phyloP scores from a whole-genome alignment of 805 yeast genomes.

The Kluyveromyces aestuarii region DNA sequence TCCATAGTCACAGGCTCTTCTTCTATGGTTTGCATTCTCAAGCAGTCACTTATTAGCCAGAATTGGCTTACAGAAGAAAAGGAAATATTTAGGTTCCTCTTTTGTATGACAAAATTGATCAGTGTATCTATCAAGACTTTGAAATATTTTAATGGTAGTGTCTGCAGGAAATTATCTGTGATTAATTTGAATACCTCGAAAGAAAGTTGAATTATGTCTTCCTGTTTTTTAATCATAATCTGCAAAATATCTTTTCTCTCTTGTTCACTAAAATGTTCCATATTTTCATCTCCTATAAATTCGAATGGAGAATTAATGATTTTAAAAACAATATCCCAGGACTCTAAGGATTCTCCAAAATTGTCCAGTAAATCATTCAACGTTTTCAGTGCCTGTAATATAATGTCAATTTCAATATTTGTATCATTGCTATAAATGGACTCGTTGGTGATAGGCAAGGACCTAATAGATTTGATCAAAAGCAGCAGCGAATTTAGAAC shows the following conservation, averaged over 20 bases:
- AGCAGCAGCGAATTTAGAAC: conserved; percentile 32
- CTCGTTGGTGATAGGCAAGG: conserved; percentile 17
- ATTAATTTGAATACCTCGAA: conserved; percentile 78
- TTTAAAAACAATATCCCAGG: conserved; percentile 67
- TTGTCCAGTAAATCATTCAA: conserved; percentile 68
- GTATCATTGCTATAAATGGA: conserved; percentile 29
- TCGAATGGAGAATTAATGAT: conserved; percentile 52
- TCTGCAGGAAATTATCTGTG: conserved; percentile 73
- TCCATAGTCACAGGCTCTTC: not conserved
- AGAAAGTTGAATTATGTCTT: conserved; percentile 47
- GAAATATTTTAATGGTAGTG: conserved; percentile 59
- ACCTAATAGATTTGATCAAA: conserved; percentile 36
- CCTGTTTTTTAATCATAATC: conserved; percentile 38
- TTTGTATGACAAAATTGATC: conserved; percentile 62
- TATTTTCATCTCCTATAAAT: conserved; percentile 24
- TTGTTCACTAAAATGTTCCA: conserved; percentile 16
- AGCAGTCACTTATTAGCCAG: conserved; percentile 82
- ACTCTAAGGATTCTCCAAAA: conserved; percentile 53
- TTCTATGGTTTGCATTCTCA: conserved; percentile 26
- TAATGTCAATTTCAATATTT: conserved; percentile 59
- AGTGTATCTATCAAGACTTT: conserved; percentile 62
- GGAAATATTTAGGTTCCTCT: conserved; percentile 71
- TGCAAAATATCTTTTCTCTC: conserved; percentile 22
- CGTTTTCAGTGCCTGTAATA: conserved; percentile 51
- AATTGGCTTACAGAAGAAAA: conserved; percentile 87